Evolutionary conservation across 371 early-diverging fungal genomes (phyloP).

Genomic region (Polyrhizophydium stewartii): DNA sequence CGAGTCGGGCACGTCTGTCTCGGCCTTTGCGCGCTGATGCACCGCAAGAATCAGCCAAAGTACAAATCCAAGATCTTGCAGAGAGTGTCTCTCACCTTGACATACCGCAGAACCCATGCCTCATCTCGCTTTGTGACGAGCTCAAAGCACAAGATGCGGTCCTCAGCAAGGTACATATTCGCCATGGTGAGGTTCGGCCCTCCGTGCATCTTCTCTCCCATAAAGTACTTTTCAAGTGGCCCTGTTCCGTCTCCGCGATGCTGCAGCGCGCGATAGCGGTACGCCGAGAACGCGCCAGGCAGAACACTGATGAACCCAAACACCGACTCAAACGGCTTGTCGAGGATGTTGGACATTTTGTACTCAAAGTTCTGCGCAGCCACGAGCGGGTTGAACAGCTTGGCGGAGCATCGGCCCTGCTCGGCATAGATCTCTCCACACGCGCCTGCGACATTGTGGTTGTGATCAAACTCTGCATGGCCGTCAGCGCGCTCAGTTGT

Average conservation of each 20-base stretch:
- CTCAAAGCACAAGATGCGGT: constrained; percentile 86
- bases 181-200: constrained; percentile 37
- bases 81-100: constrained; percentile 23
- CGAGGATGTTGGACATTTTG: constrained; percentile 68
- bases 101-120: constrained; percentile 63
- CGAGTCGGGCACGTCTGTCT: constrained; percentile 77
- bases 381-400: constrained; percentile 80
- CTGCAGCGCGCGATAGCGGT: constrained; percentile 80
- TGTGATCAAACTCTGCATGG: constrained; percentile 27
- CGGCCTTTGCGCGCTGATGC: constrained; percentile 58
- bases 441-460: constrained; percentile 64
- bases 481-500: too few relatives aligned
- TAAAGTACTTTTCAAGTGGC: constrained; percentile 78
- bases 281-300: constrained; percentile 94
- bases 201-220: constrained; percentile 84
- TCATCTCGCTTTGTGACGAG: constrained; percentile 72
- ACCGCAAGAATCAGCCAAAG: too few relatives aligned
- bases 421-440: constrained; percentile 47
- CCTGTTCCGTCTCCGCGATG: constrained; percentile 52
- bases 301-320: constrained; percentile 81
- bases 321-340: constrained; percentile 78
- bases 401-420: constrained; percentile 49
- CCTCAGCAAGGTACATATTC: constrained; percentile 61
- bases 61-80: too few relatives aligned
- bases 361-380: constrained; percentile 84